Evolutionary conservation across 2,329 filamentous ascomycete species (phyloP).

Genomic region (Colletotrichum endophyticum): DNA sequence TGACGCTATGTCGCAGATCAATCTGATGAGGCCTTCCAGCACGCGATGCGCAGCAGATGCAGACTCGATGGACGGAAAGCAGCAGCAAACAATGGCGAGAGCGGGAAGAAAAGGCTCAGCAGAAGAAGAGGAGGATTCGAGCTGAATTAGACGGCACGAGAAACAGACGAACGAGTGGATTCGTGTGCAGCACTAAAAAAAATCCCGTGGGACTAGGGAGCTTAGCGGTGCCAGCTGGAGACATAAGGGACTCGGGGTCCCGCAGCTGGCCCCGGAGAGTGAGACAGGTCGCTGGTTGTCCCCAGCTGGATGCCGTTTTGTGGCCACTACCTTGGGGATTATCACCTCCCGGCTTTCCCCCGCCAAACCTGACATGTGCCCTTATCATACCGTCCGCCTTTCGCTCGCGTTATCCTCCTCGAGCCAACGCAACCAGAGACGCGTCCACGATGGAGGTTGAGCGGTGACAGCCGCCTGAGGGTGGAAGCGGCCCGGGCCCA

Average conservation of each 20-base stretch:
- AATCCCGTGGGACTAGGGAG: neutral
- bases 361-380: neutral
- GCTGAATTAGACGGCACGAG: neutral
- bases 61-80: neutral
- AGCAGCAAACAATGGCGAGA: neutral
- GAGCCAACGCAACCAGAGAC: neutral
- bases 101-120: neutral
- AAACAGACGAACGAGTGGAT: slow-evolving; percentile 12
- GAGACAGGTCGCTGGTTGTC: neutral
- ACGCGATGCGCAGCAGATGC: neutral
- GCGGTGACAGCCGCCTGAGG: neutral
- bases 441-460: neutral
- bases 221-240: neutral
- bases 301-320: neutral
- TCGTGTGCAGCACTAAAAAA: neutral
- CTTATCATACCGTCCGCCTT: neutral
- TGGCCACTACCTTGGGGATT: neutral
- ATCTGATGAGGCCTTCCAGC: neutral
- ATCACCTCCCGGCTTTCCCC: neutral
- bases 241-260: slow-evolving; percentile 1
- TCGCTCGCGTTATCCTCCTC: neutral
- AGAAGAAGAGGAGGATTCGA: neutral
- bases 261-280: neutral
- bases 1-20: slow-evolving; percentile 5
- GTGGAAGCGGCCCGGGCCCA: neutral